A percentile compares a stretch with the other conserved stretches of the same genome.
These are phyloP conservation scores for Craterostigma plantagineum DNA, from an alignment of 257 asterid species.

Conservation along the genomic window DNA sequence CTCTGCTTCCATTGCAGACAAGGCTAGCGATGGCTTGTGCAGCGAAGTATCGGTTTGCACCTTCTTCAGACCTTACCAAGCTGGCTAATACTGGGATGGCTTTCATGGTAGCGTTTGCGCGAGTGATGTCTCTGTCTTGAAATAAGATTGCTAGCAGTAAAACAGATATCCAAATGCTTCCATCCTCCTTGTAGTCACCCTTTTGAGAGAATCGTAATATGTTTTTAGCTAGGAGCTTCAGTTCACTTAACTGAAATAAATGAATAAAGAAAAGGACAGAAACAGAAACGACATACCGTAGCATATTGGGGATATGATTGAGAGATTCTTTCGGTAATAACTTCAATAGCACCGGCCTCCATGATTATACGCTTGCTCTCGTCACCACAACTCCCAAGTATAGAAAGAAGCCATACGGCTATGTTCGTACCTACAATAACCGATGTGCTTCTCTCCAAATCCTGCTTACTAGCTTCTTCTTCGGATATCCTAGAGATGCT, in stretches of 20 bases:
- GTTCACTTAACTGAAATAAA: slow-evolving; percentile 2
- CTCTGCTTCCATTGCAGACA: slow-evolving; percentile 96
- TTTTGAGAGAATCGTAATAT: slow-evolving; percentile 12
- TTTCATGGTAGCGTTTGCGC: slow-evolving; percentile 73
- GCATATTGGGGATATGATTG: slow-evolving; percentile 45
- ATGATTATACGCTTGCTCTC: slow-evolving; percentile 53
- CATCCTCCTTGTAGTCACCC: slow-evolving; percentile 78
- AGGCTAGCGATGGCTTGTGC: slow-evolving; percentile 94
- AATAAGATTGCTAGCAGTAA: slow-evolving; percentile 61
- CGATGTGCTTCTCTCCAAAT: slow-evolving; percentile 43
- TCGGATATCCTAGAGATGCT: slow-evolving; percentile 52
- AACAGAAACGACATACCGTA: slow-evolving; percentile 30
- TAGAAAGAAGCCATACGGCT: slow-evolving; percentile 81
- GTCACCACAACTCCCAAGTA: slow-evolving; percentile 64
- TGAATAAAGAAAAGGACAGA: slow-evolving; percentile 4
- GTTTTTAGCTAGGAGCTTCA: slow-evolving; percentile 2
- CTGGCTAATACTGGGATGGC: slow-evolving; percentile 70
- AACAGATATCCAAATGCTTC: slow-evolving; percentile 76
- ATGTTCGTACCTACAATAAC: slow-evolving; percentile 56
- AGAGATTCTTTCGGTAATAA: slow-evolving; percentile 67
- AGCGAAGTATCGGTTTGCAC: slow-evolving; percentile 80
- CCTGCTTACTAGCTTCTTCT: slow-evolving; percentile 27
- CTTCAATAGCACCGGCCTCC: slow-evolving; percentile 94
- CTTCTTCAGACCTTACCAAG: slow-evolving; percentile 77
- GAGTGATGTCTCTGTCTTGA: slow-evolving; percentile 78